Base-by-base conservation (phyloP, 228 moss, liverwort and hornwort species). In the Sphagnum magellanicum region DNA sequence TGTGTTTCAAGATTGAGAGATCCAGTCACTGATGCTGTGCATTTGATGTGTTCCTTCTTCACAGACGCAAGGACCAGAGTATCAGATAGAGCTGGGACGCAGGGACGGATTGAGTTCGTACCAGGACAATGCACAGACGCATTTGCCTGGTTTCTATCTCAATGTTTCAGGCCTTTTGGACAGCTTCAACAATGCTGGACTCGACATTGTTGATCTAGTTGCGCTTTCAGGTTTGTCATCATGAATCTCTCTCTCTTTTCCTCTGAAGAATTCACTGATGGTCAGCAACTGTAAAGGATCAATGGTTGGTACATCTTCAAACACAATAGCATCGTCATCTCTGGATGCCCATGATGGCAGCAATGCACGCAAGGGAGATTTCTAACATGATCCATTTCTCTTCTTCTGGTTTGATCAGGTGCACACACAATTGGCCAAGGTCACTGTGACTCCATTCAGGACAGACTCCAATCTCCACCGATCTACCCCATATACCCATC, bases 31-130 rank as follows among this genome's bases (percentile, higher is more conserved):
- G 32, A 32, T 32, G 32, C 32, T 62, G 61, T 47, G 47, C 5
- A 61, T 15, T 61, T 32, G 32, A 5, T 61, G 15, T 61, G 16
- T 61, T 61, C 61, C 5, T 64, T 9, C 5, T 64, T 64, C 48
- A 48, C 74, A 85, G 84, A 15, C 81, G 10, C 81, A 81, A 47
- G 84, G 84, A 5, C 84, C 84, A 0, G 66, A 5, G 48, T 79
- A 78, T n/a, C 74, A 74, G 0, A 79, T 74, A 17, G 81, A 78
- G 6, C 60, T 81, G 67, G 84, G 84, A 9, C 84, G 84, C 32
- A 74, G 81, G 48, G 84, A 85, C 58, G 79, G 84, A 60, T 62
- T 55, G 1, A 74, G 66, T n/a, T 85, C 84, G 6, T 85, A 81
- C 16, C 52, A 71, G 59, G 81, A 76, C 53, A 78, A 74, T 4